phyloP scores from a whole-genome alignment of 169 alveolate genomes.

The Plasmodium coatneyi region DNA sequence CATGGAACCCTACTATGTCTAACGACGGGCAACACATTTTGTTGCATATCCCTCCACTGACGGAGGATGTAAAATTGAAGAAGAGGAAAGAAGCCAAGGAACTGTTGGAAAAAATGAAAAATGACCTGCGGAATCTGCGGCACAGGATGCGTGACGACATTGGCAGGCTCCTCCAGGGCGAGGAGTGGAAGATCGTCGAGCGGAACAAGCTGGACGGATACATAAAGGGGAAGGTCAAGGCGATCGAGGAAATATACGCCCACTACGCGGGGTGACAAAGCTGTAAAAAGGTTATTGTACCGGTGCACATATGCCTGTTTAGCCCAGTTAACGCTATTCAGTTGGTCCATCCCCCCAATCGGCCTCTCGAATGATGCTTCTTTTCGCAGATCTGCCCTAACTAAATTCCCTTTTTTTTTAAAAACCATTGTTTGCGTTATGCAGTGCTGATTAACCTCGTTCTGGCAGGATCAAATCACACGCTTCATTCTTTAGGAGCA shows the following conservation, averaged over 20 bases:
- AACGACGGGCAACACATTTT: slow-evolving; percentile 31
- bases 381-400: background rate
- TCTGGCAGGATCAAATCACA: background rate
- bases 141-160: slow-evolving; percentile 47
- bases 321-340: background rate
- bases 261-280: background rate
- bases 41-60: slow-evolving; percentile 50
- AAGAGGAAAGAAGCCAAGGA: slow-evolving; percentile 73
- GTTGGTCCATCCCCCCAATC: background rate
- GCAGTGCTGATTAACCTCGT: background rate
- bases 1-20: slow-evolving; percentile 61
- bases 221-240: slow-evolving; percentile 37
- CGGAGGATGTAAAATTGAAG: slow-evolving; percentile 48
- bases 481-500: background rate
- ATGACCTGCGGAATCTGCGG: slow-evolving; percentile 50
- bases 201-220: slow-evolving; percentile 46
- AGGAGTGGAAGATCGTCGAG: slow-evolving; percentile 67
- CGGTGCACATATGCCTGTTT: background rate
- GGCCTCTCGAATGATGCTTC: background rate
- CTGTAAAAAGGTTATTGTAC: background rate
- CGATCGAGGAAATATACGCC: slow-evolving; percentile 24
- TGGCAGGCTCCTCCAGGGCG: slow-evolving; percentile 25
- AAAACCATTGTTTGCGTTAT: background rate
- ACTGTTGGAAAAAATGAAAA: slow-evolving; percentile 51
- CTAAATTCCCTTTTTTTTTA: background rate